Evolutionary conservation across 2,329 filamentous ascomycete genomes (phyloP), one percentile per base, ranked within the genome.

Genomic region (Cladobotryum mycophilum): DNA sequence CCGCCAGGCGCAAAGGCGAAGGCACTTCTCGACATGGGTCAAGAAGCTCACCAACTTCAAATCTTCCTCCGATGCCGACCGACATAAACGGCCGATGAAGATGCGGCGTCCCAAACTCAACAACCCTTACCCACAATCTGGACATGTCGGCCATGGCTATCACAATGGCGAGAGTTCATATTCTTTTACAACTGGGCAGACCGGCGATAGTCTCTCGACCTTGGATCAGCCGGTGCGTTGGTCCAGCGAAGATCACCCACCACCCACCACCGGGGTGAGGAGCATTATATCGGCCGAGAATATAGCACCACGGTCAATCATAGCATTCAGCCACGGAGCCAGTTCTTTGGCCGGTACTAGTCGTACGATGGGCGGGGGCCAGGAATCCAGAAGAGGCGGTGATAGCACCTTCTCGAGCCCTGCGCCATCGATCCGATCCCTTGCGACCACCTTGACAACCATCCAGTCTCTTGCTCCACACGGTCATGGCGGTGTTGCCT

Each of bases 31-130:
- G 43, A 88, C 85, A 59, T 95, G 92, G 87, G 89, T 99, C 76
- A 95, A 91, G 76, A 91, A 91, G 64, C 81, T 97, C 51, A 85
- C 90, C 55, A 92, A 86, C 67, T 85, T 96, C 70, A 96, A 95
- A 69, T 77, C 74, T 50, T 84, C 84, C 4, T 86, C 84, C 33
- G 81, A 79, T 56, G 77, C 82, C 53, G 76, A 76, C 40, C 59
- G 69, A 61, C 52, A 68, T 64, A 61, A 69, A 64, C 56, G 68
- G 61, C 53, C 74, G 47, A 70, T 67, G 47, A 76, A 73, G 56
- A 61, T 66, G 69, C 88, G 85, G 69, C 76, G 75, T 15, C 72
- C 75, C 46, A 82, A 83, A 62, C 85, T 86, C 67, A 95, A 96
- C 75, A 92, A 92, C 64, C 91, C 91, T n/a, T 96, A 96, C 64